Percentiles rank a stretch among this genome's conserved stretches.
Evolutionary conservation across 2,329 filamentous ascomycete species (phyloP).

Genomic region (Leptosphaerulina australis): DNA sequence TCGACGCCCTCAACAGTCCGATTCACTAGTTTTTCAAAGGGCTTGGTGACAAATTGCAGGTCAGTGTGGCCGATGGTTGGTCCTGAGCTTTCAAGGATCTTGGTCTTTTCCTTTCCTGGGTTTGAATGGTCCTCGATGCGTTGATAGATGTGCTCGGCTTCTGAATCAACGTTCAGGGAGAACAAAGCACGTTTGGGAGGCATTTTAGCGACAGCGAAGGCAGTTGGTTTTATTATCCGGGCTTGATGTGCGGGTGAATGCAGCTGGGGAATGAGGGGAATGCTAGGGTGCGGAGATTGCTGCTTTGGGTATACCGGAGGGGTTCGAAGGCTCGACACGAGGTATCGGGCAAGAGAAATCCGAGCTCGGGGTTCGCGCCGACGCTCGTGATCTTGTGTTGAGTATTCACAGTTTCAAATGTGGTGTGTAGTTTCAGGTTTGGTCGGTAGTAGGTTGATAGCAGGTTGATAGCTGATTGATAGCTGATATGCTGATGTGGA

Average conservation of each 20-base stretch:
- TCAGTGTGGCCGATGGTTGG: constrained; percentile 40
- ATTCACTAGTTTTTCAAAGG: constrained; percentile 45
- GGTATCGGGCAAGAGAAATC: constrained; percentile 14
- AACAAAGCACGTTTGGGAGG: constrained; percentile 44
- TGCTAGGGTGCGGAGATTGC: constrained; percentile 28
- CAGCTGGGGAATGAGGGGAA: constrained; percentile 24
- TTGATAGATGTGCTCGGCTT: constrained; percentile 48
- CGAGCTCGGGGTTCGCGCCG: constrained; percentile 28
- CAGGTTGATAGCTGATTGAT: background rate
- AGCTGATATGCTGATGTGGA: constrained; percentile 11
- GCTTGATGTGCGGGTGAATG: constrained; percentile 25
- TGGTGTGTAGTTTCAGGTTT: background rate
- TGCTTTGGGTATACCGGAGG: constrained; percentile 39
- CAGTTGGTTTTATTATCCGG: constrained; percentile 30
- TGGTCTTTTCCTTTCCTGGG: constrained; percentile 39
- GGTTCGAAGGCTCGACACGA: constrained; percentile 20
- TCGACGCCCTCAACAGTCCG: constrained; percentile 41
- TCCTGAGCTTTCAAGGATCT: constrained; percentile 44
- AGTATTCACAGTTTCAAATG: background rate
- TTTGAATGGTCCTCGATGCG: constrained; percentile 47
- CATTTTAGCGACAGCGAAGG: constrained; percentile 20
- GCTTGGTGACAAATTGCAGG: constrained; percentile 46
- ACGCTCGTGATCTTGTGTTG: constrained; percentile 9
- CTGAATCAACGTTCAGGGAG: constrained; percentile 49
- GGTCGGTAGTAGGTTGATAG: background rate